Conservation (phyloP, 305 asterid species). For the Rubia peregrina region DNA sequence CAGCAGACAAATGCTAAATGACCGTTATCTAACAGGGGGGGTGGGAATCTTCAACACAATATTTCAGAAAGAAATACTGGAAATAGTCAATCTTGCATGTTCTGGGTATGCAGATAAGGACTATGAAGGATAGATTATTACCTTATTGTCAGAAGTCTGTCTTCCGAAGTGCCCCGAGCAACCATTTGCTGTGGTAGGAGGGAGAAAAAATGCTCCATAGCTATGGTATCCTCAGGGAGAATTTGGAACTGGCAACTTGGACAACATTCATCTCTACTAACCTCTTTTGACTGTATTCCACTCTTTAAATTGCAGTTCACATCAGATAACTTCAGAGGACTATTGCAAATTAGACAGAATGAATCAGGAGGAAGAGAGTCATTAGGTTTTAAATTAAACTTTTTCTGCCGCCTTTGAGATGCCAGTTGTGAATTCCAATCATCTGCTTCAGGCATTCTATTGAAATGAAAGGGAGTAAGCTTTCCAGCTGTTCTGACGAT, state of each 20-base stretch:
- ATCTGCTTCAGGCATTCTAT: constrained; percentile 54
- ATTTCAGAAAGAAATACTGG: neutral
- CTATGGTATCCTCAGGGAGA: constrained; percentile 51
- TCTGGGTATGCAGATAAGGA: neutral
- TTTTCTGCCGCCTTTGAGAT: constrained; percentile 73
- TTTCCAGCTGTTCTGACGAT: constrained; percentile 90
- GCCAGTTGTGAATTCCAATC: constrained; percentile 39
- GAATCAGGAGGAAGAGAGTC: constrained; percentile 59
- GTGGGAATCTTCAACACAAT: neutral
- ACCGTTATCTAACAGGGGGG: neutral
- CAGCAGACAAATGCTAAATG: neutral
- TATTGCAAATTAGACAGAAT: constrained; percentile 63
- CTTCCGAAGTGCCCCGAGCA: constrained; percentile 24
- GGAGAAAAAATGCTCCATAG: constrained; percentile 41
- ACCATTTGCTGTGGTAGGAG: constrained; percentile 54
- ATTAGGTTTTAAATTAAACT: constrained; percentile 53
- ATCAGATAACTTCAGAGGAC: constrained; percentile 54
- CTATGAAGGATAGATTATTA: constrained; percentile 16
- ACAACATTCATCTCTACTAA: constrained; percentile 33
- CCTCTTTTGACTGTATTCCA: constrained; percentile 29
- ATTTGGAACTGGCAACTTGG: constrained; percentile 78
- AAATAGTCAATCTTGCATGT: neutral
- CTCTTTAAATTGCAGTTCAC: constrained; percentile 18
- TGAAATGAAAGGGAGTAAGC: constrained; percentile 86
- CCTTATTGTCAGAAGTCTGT: constrained; percentile 35